These are phyloP conservation scores for Ascochyta pisi DNA, from an alignment of 2,329 filamentous ascomycete species.

Conservation along the genomic window DNA sequence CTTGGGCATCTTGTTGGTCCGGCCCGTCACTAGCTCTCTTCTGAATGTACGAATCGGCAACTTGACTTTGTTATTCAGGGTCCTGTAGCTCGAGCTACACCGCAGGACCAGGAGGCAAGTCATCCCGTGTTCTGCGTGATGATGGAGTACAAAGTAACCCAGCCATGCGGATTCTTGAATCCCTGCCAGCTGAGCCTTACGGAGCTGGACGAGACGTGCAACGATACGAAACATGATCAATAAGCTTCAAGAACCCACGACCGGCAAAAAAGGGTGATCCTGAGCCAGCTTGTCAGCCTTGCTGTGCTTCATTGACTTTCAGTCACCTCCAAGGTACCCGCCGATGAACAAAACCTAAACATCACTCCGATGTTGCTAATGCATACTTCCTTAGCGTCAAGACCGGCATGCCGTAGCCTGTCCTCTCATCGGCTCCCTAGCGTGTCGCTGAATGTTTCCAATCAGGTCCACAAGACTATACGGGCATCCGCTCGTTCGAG, in stretches of 20 bases:
- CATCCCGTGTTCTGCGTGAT: conserved; percentile 19
- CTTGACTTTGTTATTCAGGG: conserved; percentile 6
- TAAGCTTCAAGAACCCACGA: conserved; percentile 5
- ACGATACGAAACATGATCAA: neutral
- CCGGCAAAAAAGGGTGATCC: conserved; percentile 10
- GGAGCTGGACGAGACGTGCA: neutral
- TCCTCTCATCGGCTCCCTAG: conserved; percentile 8
- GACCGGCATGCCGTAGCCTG: neutral
- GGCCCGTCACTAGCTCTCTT: neutral
- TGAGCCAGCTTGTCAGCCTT: conserved; percentile 18
- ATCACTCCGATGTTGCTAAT: neutral
- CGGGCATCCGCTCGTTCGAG: neutral
- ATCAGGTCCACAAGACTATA: neutral
- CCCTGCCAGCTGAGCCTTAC: conserved; percentile 21
- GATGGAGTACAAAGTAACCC: neutral
- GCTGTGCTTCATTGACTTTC: conserved; percentile 3
- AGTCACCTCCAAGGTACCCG: conserved; percentile 4
- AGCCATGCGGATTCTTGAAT: conserved; percentile 4
- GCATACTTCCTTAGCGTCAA: conserved; percentile 11
- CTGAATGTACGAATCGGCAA: neutral
- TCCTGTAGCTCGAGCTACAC: conserved; percentile 14
- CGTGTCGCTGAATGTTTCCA: neutral
- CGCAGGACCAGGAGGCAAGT: conserved; percentile 7
- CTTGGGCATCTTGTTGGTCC: neutral
- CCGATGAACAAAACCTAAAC: neutral